Percentiles rank a stretch among this genome's conserved stretches.
Evolutionary conservation across 1,284 basidiomycete species (phyloP).

Genomic region (Coniophora puteana): DNA sequence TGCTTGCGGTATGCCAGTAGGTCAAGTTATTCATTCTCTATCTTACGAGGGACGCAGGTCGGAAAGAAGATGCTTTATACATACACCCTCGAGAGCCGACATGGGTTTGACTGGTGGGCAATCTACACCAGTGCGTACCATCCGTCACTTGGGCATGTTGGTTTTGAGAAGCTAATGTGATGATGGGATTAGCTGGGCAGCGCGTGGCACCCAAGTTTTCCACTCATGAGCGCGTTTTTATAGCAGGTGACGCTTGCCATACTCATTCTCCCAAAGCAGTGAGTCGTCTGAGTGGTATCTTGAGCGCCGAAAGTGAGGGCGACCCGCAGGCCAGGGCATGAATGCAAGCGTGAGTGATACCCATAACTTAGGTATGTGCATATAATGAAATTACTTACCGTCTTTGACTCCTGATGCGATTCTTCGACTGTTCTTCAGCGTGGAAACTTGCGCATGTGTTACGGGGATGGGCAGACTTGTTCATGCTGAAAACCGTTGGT

Average conservation of each 20-base stretch:
- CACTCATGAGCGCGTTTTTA: constrained; percentile 69
- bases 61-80: constrained; percentile 67
- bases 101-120: constrained; percentile 77
- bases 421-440: constrained; percentile 33
- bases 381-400: background rate
- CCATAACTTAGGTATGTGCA: constrained; percentile 60
- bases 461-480: constrained; percentile 62
- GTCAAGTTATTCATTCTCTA: no score
- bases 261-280: constrained; percentile 82
- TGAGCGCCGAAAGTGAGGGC: no score
- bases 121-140: constrained; percentile 60
- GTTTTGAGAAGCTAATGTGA: constrained; percentile 1
- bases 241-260: constrained; percentile 80
- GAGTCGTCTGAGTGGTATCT: background rate
- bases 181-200: constrained; percentile 53
- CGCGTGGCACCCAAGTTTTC: constrained; percentile 71
- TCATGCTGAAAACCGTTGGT: constrained; percentile 68
- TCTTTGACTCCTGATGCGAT: background rate
- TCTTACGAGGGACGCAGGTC: constrained; percentile 32
- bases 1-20: constrained; percentile 51
- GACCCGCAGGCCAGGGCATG: constrained; percentile 59
- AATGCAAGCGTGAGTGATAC: constrained; percentile 81
- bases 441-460: constrained; percentile 80
- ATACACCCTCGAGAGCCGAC: constrained; percentile 56
- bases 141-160: background rate